A percentile compares a stretch with the other conserved stretches of the same genome.
phyloP scores from a whole-genome alignment of 768 basidiomycete species.

The Baorangia bicolor region DNA sequence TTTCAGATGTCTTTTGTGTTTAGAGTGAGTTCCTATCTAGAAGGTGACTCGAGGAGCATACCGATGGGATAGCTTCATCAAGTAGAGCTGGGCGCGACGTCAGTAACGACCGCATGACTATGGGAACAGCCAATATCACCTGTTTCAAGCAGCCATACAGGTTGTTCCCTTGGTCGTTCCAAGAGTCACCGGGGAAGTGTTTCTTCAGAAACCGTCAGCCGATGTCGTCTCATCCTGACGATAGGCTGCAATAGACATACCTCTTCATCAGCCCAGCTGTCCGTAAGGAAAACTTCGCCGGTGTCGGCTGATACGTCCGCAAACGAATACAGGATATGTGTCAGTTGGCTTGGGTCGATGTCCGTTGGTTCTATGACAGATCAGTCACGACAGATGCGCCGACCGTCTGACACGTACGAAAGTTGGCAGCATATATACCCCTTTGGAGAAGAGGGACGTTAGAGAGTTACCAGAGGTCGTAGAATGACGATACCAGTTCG shows the following conservation, averaged over 20 bases:
- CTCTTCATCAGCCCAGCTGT: constrained; percentile 72
- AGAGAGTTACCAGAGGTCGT: not conserved
- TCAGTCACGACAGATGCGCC: constrained; percentile 1
- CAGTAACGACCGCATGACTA: not conserved
- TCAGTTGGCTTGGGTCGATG: constrained; percentile 57
- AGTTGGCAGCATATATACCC: constrained; percentile 65
- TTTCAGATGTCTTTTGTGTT: constrained; percentile 41
- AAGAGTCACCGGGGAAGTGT: constrained; percentile 70
- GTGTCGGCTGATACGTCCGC: constrained; percentile 65
- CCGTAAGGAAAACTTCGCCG: constrained; percentile 65
- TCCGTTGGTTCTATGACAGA: constrained; percentile 56
- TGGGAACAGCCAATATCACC: constrained; percentile 33
- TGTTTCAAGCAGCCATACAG: constrained; percentile 83
- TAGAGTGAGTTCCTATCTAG: not conserved
- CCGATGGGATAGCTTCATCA: constrained; percentile 60
- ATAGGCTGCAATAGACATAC: constrained; percentile 29
- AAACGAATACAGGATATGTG: constrained; percentile 80
- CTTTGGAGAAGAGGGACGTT: constrained; percentile 16
- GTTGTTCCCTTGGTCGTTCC: constrained; percentile 74
- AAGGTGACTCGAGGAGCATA: constrained; percentile 1
- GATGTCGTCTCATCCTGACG: not conserved
- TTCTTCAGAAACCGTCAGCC: constrained; percentile 42
- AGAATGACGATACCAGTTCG: constrained; percentile 31
- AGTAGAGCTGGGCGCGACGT: constrained; percentile 34
- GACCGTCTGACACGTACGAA: constrained; percentile 42